phyloP scores from a whole-genome alignment of 768 basidiomycete species.

The Amanita inopinata region DNA sequence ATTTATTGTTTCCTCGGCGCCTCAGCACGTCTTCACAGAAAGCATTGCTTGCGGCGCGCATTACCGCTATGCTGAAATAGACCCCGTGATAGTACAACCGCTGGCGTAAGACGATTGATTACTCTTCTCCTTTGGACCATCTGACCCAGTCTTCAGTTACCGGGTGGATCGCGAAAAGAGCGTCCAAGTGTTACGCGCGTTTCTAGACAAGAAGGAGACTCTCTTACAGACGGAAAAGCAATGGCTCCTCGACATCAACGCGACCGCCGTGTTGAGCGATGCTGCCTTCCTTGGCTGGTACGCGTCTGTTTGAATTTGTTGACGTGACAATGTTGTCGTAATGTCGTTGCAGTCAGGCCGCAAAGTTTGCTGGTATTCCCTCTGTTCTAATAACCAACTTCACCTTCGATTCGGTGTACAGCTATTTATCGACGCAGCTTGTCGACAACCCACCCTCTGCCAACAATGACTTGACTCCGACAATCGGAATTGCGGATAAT shows the following conservation, averaged over 20 bases:
- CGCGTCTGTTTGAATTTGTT: constrained; percentile 18
- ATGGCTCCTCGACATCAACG: constrained; percentile 45
- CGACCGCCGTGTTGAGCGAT: constrained; percentile 62
- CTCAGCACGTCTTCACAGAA: constrained; percentile 58
- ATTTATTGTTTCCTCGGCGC: constrained; percentile 67
- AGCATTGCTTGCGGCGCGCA: constrained; percentile 51
- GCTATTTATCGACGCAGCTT: constrained; percentile 54
- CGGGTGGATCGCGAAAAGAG: constrained; percentile 67
- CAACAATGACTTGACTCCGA: constrained; percentile 7
- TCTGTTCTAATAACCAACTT: constrained; percentile 74
- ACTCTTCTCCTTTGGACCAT: not conserved
- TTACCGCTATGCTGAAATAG: constrained; percentile 66
- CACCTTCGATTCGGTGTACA: constrained; percentile 78
- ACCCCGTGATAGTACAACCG: constrained; percentile 75
- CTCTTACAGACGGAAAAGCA: constrained; percentile 43
- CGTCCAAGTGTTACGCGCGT: constrained; percentile 47
- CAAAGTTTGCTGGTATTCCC: constrained; percentile 52
- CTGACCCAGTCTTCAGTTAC: constrained; percentile 33
- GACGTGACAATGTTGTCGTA: not conserved
- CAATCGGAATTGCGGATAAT: constrained; percentile 18
- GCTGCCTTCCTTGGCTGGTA: constrained; percentile 75
- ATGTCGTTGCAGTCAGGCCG: constrained; percentile 44
- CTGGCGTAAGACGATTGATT: constrained; percentile 44
- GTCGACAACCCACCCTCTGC: constrained; percentile 26
- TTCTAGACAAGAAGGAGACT: constrained; percentile 44